Conservation (phyloP, 805 yeast species). For the Cephaloascus albidus region DNA sequence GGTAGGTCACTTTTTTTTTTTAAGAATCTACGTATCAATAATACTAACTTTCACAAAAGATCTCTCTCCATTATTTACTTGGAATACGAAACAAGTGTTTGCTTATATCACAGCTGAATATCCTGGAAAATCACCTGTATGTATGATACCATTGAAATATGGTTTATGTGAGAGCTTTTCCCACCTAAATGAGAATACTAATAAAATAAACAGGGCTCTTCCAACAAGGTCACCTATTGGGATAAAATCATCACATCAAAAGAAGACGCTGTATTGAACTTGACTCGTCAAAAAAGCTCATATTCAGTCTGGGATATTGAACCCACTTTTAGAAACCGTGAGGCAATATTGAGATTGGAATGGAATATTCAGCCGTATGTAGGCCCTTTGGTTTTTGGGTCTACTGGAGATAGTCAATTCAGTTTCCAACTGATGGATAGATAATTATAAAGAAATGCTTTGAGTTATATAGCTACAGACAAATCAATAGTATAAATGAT, state of each 20-base stretch:
- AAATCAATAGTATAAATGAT: constrained; percentile 5
- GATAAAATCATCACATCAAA: constrained; percentile 63
- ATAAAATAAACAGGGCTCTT: constrained; percentile 25
- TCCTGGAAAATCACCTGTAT: constrained; percentile 21
- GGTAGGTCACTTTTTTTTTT: background rate
- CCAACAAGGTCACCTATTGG: constrained; percentile 80
- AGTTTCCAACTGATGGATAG: too few species aligned
- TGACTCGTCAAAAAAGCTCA: constrained; percentile 51
- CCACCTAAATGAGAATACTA: too few species aligned
- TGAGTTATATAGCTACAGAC: constrained; percentile 4
- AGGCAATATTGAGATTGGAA: constrained; percentile 61
- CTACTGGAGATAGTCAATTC: constrained; percentile 10
- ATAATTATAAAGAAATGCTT: constrained; percentile 8
- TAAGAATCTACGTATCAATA: background rate
- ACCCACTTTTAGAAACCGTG: constrained; percentile 47
- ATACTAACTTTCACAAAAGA: constrained; percentile 27
- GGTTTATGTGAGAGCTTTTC: too few species aligned
- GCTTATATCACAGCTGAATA: constrained; percentile 86
- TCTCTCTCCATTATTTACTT: constrained; percentile 73
- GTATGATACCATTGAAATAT: too few species aligned
- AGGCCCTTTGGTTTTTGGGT: constrained; percentile 73
- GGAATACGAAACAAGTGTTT: constrained; percentile 97
- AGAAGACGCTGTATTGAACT: constrained; percentile 47
- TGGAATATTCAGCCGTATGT: constrained; percentile 93
- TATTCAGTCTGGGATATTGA: constrained; percentile 86